Base-by-base conservation (phyloP, 805 yeast species). In the Starmera pachycereana region DNA sequence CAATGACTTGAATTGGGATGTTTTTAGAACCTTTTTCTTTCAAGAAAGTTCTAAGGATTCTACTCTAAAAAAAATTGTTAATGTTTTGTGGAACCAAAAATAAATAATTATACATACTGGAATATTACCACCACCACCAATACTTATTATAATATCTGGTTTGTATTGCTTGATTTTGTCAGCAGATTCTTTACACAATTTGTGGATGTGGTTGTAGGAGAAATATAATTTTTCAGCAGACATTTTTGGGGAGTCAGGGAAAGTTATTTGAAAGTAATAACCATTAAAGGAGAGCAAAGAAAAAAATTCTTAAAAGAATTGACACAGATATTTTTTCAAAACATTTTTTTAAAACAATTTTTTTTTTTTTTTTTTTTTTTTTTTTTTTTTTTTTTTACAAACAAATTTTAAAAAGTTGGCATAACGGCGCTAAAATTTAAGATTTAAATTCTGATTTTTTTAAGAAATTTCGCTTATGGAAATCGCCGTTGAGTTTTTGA, bases 151-250 rank as follows among this genome's bases (percentile, higher is more conserved):
- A 34, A 76, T 63, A 56, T 78, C 83, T 33, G 76, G 69, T 34
- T 65, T 63, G 45, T 58, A 61, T 35, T 50, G 45, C 40, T 53
- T 61, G 51, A 81, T 69, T 39, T 65, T 60, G 32, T 58, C 67
- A 10, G 86, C 84, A 12, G 76, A 67, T 54, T 74, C 71, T 62
- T 82, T 86, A 58, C 95, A 86, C 44, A 82, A 69, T 66, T 85
- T 85, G 68, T 85, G 95, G 43, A 86, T 77, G 54, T 78, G 71
- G 65, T 85, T 81, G 71, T 85, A 85, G 16, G 89, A 78, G 48
- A 85, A 77, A 62, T 76, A 82, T 37, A 68, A 52, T 53, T 74
- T 76, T 31, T 71, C 70, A 18, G 44, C 55, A 13, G 38, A 29
- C 38, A 36, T 36, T 12, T 18, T 30, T 9, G 9, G 4, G 4